A percentile compares a stretch with the other conserved stretches of the same genome.
Conservation (phyloP, 2,329 filamentous ascomycete genomes). For the Fusarium nematophilum region DNA sequence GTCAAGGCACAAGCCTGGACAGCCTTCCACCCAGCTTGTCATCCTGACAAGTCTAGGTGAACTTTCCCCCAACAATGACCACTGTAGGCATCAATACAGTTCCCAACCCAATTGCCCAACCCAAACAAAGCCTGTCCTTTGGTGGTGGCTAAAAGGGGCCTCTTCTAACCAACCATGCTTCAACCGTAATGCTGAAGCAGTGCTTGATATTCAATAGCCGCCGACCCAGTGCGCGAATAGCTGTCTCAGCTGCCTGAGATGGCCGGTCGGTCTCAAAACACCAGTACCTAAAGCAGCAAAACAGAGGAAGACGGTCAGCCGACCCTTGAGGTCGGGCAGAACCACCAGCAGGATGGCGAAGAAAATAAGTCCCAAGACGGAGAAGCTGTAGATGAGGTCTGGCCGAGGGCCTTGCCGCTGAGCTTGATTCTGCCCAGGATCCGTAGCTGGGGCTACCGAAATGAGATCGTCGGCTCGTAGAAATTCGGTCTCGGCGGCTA, state of each 20-base stretch:
- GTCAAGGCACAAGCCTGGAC: no score
- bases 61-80: no score
- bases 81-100: no score
- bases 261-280: constrained; percentile 25
- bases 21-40: no score
- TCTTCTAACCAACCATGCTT: no score
- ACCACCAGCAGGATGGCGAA: constrained; percentile 23
- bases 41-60: no score
- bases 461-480: constrained; percentile 54
- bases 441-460: constrained; percentile 14
- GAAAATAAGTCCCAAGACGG: constrained; percentile 24
- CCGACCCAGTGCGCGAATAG: constrained; percentile 14
- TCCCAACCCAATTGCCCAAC: no score
- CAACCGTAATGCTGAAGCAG: no score
- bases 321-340: constrained; percentile 29
- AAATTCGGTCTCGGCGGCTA: constrained; percentile 69
- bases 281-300: constrained; percentile 25
- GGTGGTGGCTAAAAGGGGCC: no score
- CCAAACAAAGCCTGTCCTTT: no score
- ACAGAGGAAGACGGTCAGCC: constrained; percentile 25
- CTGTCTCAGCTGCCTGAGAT: constrained; percentile 25
- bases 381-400: constrained; percentile 25
- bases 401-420: constrained; percentile 16
- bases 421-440: constrained; percentile 2
- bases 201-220: not conserved